phyloP scores from a whole-genome alignment of 1,139 yeast genomes.

The Petasospora rhodanensis region DNA sequence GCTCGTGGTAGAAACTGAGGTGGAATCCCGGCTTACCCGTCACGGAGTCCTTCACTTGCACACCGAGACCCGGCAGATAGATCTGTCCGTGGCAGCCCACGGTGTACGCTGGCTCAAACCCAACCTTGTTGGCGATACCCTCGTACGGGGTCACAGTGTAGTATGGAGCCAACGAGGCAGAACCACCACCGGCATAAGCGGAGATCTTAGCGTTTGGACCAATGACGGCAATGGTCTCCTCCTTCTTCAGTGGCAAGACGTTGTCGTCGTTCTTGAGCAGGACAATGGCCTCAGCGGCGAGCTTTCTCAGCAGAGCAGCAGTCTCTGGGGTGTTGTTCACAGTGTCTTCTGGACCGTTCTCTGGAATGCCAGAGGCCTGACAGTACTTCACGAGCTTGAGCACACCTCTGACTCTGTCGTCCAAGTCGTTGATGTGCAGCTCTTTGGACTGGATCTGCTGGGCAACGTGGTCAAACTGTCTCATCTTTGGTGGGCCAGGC shows the following conservation, averaged over 20 bases:
- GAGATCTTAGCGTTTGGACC: conserved; percentile 48
- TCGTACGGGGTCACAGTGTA: conserved; percentile 43
- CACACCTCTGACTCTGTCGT: conserved; percentile 44
- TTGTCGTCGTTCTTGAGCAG: conserved; percentile 47
- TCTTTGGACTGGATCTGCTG: conserved; percentile 37
- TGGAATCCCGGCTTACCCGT: conserved; percentile 40
- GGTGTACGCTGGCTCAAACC: conserved; percentile 30
- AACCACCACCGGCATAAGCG: conserved; percentile 49
- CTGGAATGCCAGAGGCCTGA: conserved; percentile 36
- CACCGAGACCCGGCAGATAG: conserved; percentile 31
- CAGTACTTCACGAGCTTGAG: conserved; percentile 44
- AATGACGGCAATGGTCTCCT: conserved; percentile 41
- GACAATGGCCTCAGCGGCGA: conserved; percentile 50
- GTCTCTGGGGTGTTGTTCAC: conserved; percentile 42
- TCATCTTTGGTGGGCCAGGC: conserved; percentile 56
- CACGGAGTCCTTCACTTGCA: conserved; percentile 28
- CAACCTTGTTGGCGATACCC: conserved; percentile 35
- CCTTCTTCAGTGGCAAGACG: conserved; percentile 39
- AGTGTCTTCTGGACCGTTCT: conserved; percentile 33
- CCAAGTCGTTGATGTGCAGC: conserved; percentile 21
- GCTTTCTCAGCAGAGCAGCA: conserved; percentile 37
- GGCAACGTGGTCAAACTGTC: conserved; percentile 36
- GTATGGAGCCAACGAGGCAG: conserved; percentile 44
- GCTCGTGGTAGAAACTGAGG: conserved; percentile 38
- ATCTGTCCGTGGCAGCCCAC: conserved; percentile 35